Conservation (phyloP, 129 eudicot species). For the Flaveria linearis region DNA sequence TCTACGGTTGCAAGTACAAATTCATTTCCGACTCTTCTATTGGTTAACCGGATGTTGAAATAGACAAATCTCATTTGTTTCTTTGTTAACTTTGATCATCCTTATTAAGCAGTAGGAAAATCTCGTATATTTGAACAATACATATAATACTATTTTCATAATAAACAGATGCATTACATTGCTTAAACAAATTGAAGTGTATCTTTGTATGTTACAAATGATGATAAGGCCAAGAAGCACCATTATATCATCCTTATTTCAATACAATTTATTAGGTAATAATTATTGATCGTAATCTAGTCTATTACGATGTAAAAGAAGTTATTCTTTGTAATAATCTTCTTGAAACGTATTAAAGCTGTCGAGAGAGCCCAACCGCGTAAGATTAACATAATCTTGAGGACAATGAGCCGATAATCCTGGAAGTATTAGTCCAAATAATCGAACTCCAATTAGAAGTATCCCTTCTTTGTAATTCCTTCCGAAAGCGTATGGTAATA, state of each 20-base stretch:
- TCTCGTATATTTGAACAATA: neutral
- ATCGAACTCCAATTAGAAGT: slow-evolving; percentile 25
- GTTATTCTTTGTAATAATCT: neutral
- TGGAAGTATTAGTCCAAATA: slow-evolving; percentile 27
- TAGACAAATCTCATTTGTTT: too few species aligned
- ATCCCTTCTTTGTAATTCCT: slow-evolving; percentile 40
- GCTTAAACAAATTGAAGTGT: neutral
- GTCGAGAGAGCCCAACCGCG: slow-evolving; percentile 35
- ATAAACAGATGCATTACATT: neutral
- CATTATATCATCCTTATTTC: neutral
- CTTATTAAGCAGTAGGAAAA: too few species aligned
- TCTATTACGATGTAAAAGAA: neutral
- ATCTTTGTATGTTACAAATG: neutral
- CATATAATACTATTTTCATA: neutral
- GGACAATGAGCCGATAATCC: slow-evolving; percentile 44
- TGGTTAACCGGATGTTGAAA: too few species aligned
- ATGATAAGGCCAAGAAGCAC: neutral
- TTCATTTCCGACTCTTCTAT: too few species aligned
- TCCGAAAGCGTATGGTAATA: slow-evolving; percentile 32
- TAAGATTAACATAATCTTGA: slow-evolving; percentile 54
- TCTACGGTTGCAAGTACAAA: too few species aligned
- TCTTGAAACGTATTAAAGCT: neutral
- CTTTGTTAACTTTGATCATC: too few species aligned
- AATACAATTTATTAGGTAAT: neutral
- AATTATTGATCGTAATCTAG: neutral